Evolutionary conservation across 176 grass and related monocot species (phyloP).

Genomic region (Eleusine coracana): DNA sequence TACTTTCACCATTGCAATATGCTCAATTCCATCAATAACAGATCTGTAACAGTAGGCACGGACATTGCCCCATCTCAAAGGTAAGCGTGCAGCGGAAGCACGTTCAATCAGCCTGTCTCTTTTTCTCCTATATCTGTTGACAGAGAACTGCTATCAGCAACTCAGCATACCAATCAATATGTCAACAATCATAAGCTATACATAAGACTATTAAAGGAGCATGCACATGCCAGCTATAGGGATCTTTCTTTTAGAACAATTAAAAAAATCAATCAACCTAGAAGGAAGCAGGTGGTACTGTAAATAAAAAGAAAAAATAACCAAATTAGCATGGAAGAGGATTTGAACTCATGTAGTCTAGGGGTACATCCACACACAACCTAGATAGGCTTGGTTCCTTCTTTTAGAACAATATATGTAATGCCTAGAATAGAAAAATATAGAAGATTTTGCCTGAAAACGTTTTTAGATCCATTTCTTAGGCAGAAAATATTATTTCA

Average conservation of each 20-base stretch:
- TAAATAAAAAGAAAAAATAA: neutral
- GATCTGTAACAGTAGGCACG: constrained; percentile 87
- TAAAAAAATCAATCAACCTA: neutral
- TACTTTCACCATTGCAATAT: constrained; percentile 97
- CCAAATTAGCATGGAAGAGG: neutral
- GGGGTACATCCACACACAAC: neutral
- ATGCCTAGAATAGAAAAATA: neutral
- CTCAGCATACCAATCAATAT: constrained; percentile 25
- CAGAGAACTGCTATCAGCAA: constrained; percentile 32
- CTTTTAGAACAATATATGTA: constrained; percentile 11
- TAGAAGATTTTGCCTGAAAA: neutral
- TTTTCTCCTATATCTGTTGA: constrained; percentile 95
- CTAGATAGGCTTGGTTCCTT: neutral
- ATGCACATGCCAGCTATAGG: neutral
- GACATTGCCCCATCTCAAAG: constrained; percentile 88
- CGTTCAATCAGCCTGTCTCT: constrained; percentile 79
- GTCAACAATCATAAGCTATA: neutral
- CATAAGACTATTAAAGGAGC: neutral
- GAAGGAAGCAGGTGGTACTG: neutral
- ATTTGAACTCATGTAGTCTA: neutral
- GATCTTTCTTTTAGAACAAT: neutral
- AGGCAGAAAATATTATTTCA: neutral
- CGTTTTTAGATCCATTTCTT: constrained; percentile 4
- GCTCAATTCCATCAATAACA: constrained; percentile 94
- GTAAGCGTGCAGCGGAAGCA: constrained; percentile 77